Base-by-base conservation (phyloP, 108 stramenopile genomes). In the Epithemia pelagica region DNA sequence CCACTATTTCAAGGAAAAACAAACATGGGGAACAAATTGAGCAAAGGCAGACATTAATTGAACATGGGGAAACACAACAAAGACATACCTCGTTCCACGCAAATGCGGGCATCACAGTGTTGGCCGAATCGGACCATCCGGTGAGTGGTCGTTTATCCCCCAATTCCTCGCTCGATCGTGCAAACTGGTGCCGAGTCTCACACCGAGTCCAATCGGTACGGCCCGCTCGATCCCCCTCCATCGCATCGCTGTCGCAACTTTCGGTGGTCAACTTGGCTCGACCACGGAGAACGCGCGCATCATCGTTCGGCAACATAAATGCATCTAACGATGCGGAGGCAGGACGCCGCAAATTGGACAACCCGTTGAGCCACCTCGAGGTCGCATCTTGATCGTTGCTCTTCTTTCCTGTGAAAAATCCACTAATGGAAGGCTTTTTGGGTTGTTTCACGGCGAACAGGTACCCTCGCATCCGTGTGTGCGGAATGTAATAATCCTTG, bases 401-500 rank as follows among this genome's bases (percentile, higher is more conserved):
- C 15, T 46, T 46, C 37, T 46, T 46, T 5, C 37, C 37, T 15
- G 5, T 46, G 37, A 5, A 5, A 5, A 10, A 10, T 5, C 15
- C 15, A 15, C 37, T 46, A 5, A 10, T 46, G 5, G 37, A 5
- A 46, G 37, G 10, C 5, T 28, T 21, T 29, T 61, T 32, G 27
- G 52, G 26, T 52, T 23, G 27, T 55, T 33, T 27, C 28, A 66
- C 23, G 29, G 62, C 65, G 27, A 66, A 66, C 53, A 66, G 19
- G 52, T 66, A 66, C 2, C 54, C 54, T 28, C 84, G 75, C 27
- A 80, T 27, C 28, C 84, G 70, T 10, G 84, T 85, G 32, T 85
- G 84, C 2, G 84, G 84, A 18, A 85, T 62, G 18, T 77, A 76
- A 68, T 78, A 85, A 0, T 72, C 55, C 57, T 85, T 85, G 21